Conservation (phyloP, 2,329 filamentous ascomycete species). For the Rhynchosporium secalis region DNA sequence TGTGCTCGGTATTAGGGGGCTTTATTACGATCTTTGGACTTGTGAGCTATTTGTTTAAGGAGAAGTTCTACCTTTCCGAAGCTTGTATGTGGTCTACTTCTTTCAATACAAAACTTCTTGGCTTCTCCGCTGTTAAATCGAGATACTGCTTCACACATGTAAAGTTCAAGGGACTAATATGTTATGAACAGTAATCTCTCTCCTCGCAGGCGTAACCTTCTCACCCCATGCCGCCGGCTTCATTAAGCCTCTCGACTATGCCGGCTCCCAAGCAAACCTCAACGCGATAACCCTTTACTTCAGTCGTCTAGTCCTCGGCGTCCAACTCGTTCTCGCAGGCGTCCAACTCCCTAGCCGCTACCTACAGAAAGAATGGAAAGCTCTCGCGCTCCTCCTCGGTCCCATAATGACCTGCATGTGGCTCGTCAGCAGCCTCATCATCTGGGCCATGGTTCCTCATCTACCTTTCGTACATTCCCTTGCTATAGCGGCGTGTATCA, state of each 20-base stretch:
- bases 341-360: constrained; percentile 86
- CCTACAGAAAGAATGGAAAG: constrained; percentile 74
- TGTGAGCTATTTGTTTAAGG: constrained; percentile 86
- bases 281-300: constrained; percentile 79
- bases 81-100: constrained; percentile 59
- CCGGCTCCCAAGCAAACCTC: constrained; percentile 58
- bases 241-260: constrained; percentile 75
- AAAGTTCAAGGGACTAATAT: constrained; percentile 5
- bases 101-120: background rate
- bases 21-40: constrained; percentile 90
- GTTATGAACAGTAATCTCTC: constrained; percentile 67
- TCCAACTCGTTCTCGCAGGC: constrained; percentile 86
- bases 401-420: constrained; percentile 88
- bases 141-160: no score
- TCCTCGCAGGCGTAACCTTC: constrained; percentile 75
- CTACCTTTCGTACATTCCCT: constrained; percentile 76
- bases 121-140: background rate
- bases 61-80: constrained; percentile 88
- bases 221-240: constrained; percentile 77
- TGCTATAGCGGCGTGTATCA: constrained; percentile 81
- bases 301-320: constrained; percentile 80
- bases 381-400: constrained; percentile 71
- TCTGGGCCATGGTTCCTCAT: constrained; percentile 74
- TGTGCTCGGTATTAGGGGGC: constrained; percentile 70
- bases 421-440: constrained; percentile 73